These are phyloP conservation scores for Cyclotella kingstonii DNA, from an alignment of 108 stramenopile genomes.

Conservation along the genomic window DNA sequence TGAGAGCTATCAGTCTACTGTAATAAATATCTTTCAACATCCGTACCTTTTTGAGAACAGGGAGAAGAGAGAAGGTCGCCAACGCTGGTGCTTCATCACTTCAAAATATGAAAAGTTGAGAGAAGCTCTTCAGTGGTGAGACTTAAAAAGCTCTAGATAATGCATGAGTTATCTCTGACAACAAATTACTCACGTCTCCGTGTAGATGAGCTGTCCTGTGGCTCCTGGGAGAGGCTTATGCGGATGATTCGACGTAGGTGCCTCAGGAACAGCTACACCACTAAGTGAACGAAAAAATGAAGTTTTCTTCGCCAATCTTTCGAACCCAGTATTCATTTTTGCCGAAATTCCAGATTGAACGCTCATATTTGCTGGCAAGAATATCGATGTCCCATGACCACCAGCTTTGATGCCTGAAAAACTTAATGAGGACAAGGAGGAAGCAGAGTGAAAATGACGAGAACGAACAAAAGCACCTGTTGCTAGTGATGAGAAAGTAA, in stretches of 20 bases:
- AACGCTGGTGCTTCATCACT: constrained; percentile 90
- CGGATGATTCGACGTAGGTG: constrained; percentile 81
- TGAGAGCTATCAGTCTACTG: too few species aligned
- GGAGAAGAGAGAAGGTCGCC: constrained; percentile 87
- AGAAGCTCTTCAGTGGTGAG: too few species aligned
- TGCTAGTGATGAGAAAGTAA: constrained; percentile 5
- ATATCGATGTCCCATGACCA: constrained; percentile 8
- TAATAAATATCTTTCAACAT: background rate
- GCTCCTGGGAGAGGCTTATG: constrained; percentile 61
- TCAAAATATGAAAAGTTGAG: too few species aligned
- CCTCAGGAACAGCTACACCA: constrained; percentile 39
- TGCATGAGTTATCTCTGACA: too few species aligned
- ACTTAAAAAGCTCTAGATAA: too few species aligned
- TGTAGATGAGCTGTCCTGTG: constrained; percentile 84
- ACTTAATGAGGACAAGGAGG: constrained; percentile 1
- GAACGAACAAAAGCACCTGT: constrained; percentile 13
- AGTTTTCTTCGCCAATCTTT: constrained; percentile 5
- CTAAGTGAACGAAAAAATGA: constrained; percentile 39
- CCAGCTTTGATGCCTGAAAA: constrained; percentile 6
- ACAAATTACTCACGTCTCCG: constrained; percentile 62
- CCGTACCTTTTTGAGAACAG: constrained; percentile 73
- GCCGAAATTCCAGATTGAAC: background rate
- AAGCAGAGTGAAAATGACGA: constrained; percentile 19
- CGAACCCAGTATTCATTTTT: background rate
- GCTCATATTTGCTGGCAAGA: constrained; percentile 1